Base-by-base conservation (phyloP, 2,329 filamentous ascomycete species). In the Aspergillus neotritici region DNA sequence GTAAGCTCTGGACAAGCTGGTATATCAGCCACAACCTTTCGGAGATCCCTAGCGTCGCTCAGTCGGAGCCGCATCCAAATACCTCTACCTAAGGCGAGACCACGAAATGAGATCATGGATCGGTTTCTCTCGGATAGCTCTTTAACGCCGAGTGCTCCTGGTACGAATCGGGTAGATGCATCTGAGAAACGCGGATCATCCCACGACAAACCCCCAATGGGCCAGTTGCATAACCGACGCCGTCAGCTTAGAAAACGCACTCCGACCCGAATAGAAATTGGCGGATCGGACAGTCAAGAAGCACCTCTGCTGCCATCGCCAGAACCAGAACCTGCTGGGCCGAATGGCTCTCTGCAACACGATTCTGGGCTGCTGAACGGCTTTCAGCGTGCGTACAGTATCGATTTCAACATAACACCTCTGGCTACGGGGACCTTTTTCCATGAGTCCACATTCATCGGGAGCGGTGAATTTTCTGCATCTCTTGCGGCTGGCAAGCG, bases 401-500 rank as follows among this genome's bases (percentile, higher is more conserved):
- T 67, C 9, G 72, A 75, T 48, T 82, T 82, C 45, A 74, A 76
- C 40, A 60, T 79, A 7, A 56, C 56, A 4, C 73, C 75, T 16
- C 57, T 82, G 6, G 64, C 62, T 7, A 48, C 66, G 5, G 77
- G 73, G 1, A 78, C 74, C 0, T 79, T 72, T 52, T 82, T 81
- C 48, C 74, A 78, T 47, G 61, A 71, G 34, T 69, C 65, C 35
- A 80, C 77, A 4, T 77, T 82, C 46, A 66, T 82, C 44, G 79
- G 79, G 21, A 77, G 76, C 50, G 77, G 76, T 3, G 72, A 76
- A 17, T 71, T 82, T 36, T 56, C 61, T 12, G 67, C 65, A 30
- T 71, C 71, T 30, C 50, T 82, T 4, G 49, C 61, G 9, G 13
- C 75, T 9, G 38, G 43, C 14, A 51, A 58, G 5, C 62, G 73